A percentile compares a stretch with the other conserved stretches of the same genome.
Conservation (phyloP, 208 protist genomes). For the Trypanosoma mega region DNA sequence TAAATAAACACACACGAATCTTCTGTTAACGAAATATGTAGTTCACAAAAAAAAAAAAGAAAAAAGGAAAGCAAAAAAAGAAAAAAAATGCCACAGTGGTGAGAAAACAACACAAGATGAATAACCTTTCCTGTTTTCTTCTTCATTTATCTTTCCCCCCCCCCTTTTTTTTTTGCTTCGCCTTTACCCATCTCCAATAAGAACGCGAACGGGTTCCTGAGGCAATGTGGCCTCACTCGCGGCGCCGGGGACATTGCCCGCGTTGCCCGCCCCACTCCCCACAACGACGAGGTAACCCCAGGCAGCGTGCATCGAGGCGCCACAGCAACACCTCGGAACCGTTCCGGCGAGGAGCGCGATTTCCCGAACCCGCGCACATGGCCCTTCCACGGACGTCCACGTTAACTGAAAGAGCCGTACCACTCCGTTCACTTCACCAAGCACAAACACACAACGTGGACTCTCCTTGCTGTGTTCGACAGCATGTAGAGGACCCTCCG, state of each 20-base stretch:
- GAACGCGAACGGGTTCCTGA: constrained; percentile 27
- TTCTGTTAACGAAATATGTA: too few species aligned
- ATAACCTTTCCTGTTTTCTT: too few species aligned
- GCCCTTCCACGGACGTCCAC: not conserved
- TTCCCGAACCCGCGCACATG: not conserved
- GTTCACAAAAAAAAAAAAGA: too few species aligned
- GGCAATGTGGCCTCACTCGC: not conserved
- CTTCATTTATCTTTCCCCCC: too few species aligned
- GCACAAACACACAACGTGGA: constrained; percentile 17
- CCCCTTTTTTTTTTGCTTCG: too few species aligned
- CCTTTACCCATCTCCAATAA: constrained; percentile 31
- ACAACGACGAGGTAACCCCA: constrained; percentile 54
- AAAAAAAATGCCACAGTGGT: too few species aligned
- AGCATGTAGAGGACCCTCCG: constrained; percentile 22
- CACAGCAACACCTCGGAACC: constrained; percentile 39
- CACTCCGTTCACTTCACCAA: constrained; percentile 10
- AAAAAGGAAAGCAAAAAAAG: too few species aligned
- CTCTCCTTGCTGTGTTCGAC: too few species aligned
- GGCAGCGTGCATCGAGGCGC: constrained; percentile 39
- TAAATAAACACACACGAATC: too few species aligned
- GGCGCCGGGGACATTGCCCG: too few species aligned
- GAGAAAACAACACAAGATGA: too few species aligned
- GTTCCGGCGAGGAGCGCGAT: constrained; percentile 20
- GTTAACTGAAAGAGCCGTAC: constrained; percentile 15
- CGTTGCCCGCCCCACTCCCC: constrained; percentile 10